phyloP scores from a whole-genome alignment of 2,329 filamentous ascomycete species.

The Pseudopyricularia javanii region DNA sequence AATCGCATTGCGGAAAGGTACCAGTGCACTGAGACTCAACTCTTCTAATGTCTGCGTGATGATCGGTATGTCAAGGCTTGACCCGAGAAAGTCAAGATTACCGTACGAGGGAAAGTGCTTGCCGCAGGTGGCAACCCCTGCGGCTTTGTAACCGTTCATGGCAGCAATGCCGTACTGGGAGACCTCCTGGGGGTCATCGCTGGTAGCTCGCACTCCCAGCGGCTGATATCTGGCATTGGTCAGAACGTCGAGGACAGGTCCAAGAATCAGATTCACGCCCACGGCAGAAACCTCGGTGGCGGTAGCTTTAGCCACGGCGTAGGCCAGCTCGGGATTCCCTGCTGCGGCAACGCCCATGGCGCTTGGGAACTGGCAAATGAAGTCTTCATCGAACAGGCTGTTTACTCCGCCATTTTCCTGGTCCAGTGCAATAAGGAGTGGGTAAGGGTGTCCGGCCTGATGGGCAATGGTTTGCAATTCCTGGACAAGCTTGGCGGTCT shows the following conservation, averaged over 20 bases:
- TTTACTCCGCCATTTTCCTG: slow-evolving; percentile 98
- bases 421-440: slow-evolving; percentile 80
- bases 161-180: slow-evolving; percentile 85
- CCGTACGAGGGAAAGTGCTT: slow-evolving; percentile 97
- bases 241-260: slow-evolving; percentile 84
- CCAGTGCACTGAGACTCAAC: slow-evolving; percentile 77
- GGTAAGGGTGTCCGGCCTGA: slow-evolving; percentile 78
- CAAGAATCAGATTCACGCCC: slow-evolving; percentile 91
- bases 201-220: slow-evolving; percentile 75
- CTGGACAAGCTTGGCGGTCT: slow-evolving; percentile 77
- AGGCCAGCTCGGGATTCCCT: slow-evolving; percentile 72
- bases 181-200: slow-evolving; percentile 90
- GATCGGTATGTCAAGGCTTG: slow-evolving; percentile 82
- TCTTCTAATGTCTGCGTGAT: slow-evolving; percentile 93
- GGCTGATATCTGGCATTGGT: slow-evolving; percentile 89
- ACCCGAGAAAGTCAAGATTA: slow-evolving; percentile 86
- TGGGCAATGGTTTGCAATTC: slow-evolving; percentile 88
- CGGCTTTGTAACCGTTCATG: slow-evolving; percentile 87
- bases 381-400: slow-evolving; percentile 89
- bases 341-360: slow-evolving; percentile 96
- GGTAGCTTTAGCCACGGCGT: slow-evolving; percentile 83
- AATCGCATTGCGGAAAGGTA: slow-evolving; percentile 87
- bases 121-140: slow-evolving; percentile 76
- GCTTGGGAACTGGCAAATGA: slow-evolving; percentile 91
- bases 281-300: slow-evolving; percentile 86